Percentiles rank a stretch among this genome's conserved stretches.
Conservation (phyloP, 164 flowering plant genomes). For the Magnolia officinalis region DNA sequence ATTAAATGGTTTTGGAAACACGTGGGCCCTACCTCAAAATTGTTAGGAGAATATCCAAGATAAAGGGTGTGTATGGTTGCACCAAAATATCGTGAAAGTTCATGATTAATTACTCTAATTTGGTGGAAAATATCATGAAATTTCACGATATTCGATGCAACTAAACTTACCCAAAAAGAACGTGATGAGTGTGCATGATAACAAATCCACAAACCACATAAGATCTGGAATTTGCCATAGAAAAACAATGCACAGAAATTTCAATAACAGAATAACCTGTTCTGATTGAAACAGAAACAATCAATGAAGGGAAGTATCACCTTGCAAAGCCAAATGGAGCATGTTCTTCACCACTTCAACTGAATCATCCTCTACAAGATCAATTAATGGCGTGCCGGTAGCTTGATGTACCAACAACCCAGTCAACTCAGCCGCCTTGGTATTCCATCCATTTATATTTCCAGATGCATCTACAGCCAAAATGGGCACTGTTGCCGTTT, state of each 20-base stretch:
- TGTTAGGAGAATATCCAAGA: too few relatives aligned
- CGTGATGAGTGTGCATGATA: neutral
- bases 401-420: constrained; percentile 57
- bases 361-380: constrained; percentile 54
- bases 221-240: neutral
- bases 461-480: constrained; percentile 66
- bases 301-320: constrained; percentile 24
- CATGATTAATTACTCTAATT: too few relatives aligned
- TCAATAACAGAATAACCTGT: neutral
- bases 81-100: too few relatives aligned
- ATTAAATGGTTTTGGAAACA: too few relatives aligned
- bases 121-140: too few relatives aligned
- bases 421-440: constrained; percentile 64
- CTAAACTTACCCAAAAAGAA: neutral
- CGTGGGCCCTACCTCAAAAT: too few relatives aligned
- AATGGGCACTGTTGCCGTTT: constrained; percentile 77
- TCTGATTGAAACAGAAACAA: neutral
- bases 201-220: neutral
- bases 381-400: constrained; percentile 46
- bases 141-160: neutral
- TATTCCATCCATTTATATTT: constrained; percentile 70
- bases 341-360: constrained; percentile 40
- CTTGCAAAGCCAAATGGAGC: constrained; percentile 55
- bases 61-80: too few relatives aligned
- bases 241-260: neutral